phyloP scores from a whole-genome alignment of 2,329 filamentous ascomycete species.

The Corynespora cassiicola region DNA sequence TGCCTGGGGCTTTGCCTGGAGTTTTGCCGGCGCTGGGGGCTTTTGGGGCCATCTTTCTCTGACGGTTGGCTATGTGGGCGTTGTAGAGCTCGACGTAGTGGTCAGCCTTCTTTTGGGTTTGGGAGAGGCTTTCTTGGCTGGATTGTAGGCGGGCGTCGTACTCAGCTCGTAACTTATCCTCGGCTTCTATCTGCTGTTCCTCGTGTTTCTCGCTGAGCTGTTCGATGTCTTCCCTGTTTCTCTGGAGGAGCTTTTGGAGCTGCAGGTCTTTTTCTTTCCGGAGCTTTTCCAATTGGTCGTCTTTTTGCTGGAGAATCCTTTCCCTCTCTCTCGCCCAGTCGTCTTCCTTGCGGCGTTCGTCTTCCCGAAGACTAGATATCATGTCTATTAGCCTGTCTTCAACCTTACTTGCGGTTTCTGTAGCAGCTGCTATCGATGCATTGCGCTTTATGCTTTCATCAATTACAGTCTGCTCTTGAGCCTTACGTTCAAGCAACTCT shows the following conservation, averaged over 20 bases:
- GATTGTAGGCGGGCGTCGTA: no score
- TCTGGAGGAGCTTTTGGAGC: no score
- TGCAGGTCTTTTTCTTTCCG: slow-evolving; percentile 3
- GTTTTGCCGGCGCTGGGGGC: not conserved
- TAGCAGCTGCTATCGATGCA: not conserved
- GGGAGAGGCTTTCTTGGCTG: no score
- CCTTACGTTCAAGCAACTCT: not conserved
- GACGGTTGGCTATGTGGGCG: not conserved
- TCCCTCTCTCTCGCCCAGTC: slow-evolving; percentile 3
- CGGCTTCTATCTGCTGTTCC: not conserved
- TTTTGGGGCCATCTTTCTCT: not conserved
- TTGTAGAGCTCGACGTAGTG: slow-evolving; percentile 2
- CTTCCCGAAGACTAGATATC: not conserved
- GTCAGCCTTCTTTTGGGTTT: no score
- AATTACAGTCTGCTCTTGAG: not conserved
- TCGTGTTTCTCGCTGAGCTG: not conserved
- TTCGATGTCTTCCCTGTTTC: not conserved
- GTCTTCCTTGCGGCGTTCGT: not conserved
- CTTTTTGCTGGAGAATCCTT: not conserved
- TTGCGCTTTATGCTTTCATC: not conserved
- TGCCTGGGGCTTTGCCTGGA: not conserved
- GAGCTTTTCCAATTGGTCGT: not conserved
- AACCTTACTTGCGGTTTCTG: not conserved
- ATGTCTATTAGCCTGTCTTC: not conserved
- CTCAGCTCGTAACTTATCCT: slow-evolving; percentile 2